Base-by-base conservation (phyloP, 1,139 yeast genomes). In the Geotrichum carabidarum region DNA sequence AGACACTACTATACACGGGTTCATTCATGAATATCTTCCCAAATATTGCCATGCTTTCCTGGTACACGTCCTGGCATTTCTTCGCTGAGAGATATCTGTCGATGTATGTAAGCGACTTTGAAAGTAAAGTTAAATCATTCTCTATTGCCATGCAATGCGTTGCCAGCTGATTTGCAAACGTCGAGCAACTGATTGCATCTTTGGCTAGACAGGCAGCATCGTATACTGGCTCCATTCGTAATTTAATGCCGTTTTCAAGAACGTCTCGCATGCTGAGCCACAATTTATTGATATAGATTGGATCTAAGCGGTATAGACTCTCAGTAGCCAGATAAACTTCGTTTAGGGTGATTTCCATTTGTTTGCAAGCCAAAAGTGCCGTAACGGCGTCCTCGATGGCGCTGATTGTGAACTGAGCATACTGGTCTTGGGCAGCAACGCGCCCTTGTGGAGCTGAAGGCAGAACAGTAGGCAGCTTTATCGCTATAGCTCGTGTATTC, bases 271-370 rank as follows among this genome's bases (percentile, higher is more conserved):
- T 27, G 17, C 32, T 30, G 9, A 7, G 8, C 46, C 46, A 43
- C 34, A 43, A 34, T 8, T 12, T n/a, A 30, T 43, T 34, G n/a
- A 34, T 34, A 14, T 22, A 31, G 8, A 27, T 8, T 14, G 44
- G 12, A n/a, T 34, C 46, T 12, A 43, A 34, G 7, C 46, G 34
- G 32, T 9, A 43, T n/a, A 43, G 22, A 31, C 35, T 43, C 8
- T 43, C 46, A 7, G 27, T 34, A 4, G 46, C 46, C 35, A 34
- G 6, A 34, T 43, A 43, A 12, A 43, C 46, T n/a, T 43, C 46
- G 12, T 43, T 32, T 8, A 43, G 46, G 2, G 36, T 43, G 15
- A 12, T 11, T 12, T n/a, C 11, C 17, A 30, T 8, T 12, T n/a
- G 34, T 30, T 22, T 30, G 35, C 27, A 36, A 34, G 12, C 46